Evolutionary conservation across 75 land plant species (phyloP).

Genomic region (Sequoia sempervirens): DNA sequence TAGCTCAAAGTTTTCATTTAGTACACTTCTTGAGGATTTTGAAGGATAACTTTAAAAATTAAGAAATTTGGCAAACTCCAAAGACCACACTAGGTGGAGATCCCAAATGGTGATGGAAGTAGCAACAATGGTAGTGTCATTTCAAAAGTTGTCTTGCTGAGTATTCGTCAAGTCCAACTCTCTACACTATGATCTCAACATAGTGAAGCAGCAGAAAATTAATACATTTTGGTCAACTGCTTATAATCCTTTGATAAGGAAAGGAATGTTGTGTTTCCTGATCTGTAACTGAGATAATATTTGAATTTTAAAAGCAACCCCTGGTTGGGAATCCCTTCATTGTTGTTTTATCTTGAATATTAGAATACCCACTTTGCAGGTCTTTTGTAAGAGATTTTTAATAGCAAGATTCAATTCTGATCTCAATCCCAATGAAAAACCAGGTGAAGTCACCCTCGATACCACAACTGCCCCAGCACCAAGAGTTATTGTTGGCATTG

Average conservation of each 20-base stretch:
- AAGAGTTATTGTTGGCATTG: slow-evolving; percentile 56
- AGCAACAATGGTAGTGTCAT: not conserved
- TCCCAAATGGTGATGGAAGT: too few relatives aligned
- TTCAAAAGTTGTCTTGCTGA: too few relatives aligned
- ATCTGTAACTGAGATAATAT: not conserved
- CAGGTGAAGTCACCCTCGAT: slow-evolving; percentile 71
- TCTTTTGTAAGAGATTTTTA: not conserved
- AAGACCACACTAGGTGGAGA: not conserved
- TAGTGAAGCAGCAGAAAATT: not conserved
- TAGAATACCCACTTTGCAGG: not conserved
- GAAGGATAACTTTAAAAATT: not conserved
- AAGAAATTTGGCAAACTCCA: not conserved
- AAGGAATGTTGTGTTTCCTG: not conserved
- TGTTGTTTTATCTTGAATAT: not conserved
- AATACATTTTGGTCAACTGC: not conserved
- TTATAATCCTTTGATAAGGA: not conserved
- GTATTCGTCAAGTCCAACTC: too few relatives aligned
- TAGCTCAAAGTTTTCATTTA: not conserved
- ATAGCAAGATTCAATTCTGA: not conserved
- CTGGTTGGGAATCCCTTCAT: not conserved
- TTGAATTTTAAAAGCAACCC: not conserved
- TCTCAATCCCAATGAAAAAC: not conserved
- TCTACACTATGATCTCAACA: not conserved
- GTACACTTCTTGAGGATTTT: not conserved
- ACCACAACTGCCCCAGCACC: slow-evolving; percentile 73